Conservation (phyloP, 192 early-diverging fungal genomes). For the Allomyces macrogynus region DNA sequence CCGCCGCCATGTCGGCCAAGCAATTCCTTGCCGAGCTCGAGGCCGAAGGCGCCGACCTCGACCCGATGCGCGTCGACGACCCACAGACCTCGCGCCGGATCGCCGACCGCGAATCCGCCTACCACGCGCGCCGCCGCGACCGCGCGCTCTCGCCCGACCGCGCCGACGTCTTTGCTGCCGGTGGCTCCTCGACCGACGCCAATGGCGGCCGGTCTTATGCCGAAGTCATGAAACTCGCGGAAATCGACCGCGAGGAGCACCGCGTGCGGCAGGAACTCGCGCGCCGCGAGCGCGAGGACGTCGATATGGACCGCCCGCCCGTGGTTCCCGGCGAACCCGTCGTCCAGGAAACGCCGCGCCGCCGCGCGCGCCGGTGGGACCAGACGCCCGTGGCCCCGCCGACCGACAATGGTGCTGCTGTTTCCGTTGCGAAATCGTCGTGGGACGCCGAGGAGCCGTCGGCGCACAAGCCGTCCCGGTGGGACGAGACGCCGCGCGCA, state of each 20-base stretch:
- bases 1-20: too few species aligned
- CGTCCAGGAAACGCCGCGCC: too few species aligned
- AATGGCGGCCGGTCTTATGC: constrained; percentile 43
- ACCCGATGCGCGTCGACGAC: constrained; percentile 26
- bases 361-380: too few species aligned
- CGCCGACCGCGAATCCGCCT: constrained; percentile 69
- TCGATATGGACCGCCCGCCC: constrained; percentile 5
- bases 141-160: constrained; percentile 65
- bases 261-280: constrained; percentile 45
- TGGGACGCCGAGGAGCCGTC: constrained; percentile 33
- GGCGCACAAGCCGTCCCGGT: constrained; percentile 24
- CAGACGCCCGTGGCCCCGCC: too few species aligned
- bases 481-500: constrained; percentile 67
- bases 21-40: constrained; percentile 4
- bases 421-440: constrained; percentile 24
- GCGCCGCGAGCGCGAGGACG: constrained; percentile 47
- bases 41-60: constrained; percentile 13
- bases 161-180: constrained; percentile 46
- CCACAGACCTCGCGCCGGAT: constrained; percentile 37
- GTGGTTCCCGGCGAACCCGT: too few species aligned
- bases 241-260: constrained; percentile 65
- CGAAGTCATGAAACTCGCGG: constrained; percentile 67
- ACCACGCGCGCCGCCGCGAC: constrained; percentile 57
- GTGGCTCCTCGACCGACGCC: constrained; percentile 6
- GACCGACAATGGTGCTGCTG: too few species aligned